Base-by-base conservation (phyloP, 2,329 filamentous ascomycete species). In the Nigrospora sphaerica region DNA sequence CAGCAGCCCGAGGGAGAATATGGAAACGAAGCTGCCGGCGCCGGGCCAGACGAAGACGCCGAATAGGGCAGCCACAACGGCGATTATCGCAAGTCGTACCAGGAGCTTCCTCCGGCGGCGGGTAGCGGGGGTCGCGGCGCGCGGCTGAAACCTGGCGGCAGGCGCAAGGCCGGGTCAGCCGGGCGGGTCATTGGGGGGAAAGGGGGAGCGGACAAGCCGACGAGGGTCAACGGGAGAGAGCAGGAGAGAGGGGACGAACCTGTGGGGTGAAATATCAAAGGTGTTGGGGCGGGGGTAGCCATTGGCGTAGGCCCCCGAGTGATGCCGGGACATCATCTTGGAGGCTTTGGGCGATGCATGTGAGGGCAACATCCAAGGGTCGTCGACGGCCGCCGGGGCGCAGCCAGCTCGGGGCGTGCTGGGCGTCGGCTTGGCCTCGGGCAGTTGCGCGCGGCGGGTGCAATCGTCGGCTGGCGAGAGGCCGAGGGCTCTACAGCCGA, bases 221-320 rank as follows among this genome's bases (percentile, higher is more conserved):
- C 6, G 7, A 28, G 23, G 5, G 7, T 10, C 23, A 28, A 28
- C 23, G 23, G 23, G n/a, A 7, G 23, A 28, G 23, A 10, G 7
- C 23, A 10, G 23, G 23, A 28, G 23, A 28, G 7, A 28, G 34
- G 53, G 50, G 34, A 61, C 77, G 61, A 80, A 95, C 86, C 88
- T 87, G 67, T 95, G 89, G 56, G 89, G 88, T 57, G 88, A 89
- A 61, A 95, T 91, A 55, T 89, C 88, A 64, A 95, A 92, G 39
- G 85, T 87, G 61, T 84, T 84, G 50, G 77, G 79, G 53, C 83
- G 78, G 53, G 86, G 85, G 66, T 91, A 91, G 62, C 89, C 91
- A 72, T 93, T 95, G 52, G 85, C 81, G 68, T 86, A 92, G 66
- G 84, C 84, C 67, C 73, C 72, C 51, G 73, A 71, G 63, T 86